These are phyloP conservation scores for Puccinia horiana DNA, from an alignment of 1,284 basidiomycete genomes.

Conservation along the genomic window DNA sequence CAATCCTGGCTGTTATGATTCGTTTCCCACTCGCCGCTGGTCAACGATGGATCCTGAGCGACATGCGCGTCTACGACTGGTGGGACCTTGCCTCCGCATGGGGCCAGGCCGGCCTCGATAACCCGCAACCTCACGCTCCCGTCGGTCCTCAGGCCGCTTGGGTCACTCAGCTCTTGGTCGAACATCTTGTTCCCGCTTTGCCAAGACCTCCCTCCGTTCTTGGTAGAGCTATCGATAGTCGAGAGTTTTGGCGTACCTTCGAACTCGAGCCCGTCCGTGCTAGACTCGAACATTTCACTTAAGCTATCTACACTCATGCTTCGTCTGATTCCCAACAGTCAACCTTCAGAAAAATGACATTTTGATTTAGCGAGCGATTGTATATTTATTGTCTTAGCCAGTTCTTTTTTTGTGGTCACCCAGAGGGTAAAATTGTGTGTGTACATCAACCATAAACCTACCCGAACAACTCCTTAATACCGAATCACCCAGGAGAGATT, in stretches of 20 bases:
- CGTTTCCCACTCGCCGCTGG: conserved; percentile 37
- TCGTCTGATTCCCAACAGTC: too few species aligned
- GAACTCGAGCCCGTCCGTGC: conserved; percentile 52
- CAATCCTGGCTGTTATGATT: conserved; percentile 61
- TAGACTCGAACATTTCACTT: conserved; percentile 49
- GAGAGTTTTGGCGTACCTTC: conserved; percentile 66
- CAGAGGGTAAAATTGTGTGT: too few species aligned
- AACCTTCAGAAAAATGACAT: too few species aligned
- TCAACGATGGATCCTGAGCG: conserved; percentile 60
- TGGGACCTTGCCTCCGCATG: conserved; percentile 68
- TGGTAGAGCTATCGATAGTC: conserved; percentile 65
- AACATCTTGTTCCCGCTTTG: conserved; percentile 64
- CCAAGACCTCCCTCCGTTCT: conserved; percentile 64
- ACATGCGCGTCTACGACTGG: conserved; percentile 68
- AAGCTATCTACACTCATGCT: too few species aligned
- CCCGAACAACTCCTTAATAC: too few species aligned
- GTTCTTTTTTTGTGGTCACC: too few species aligned
- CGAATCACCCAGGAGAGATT: too few species aligned
- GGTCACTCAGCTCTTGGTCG: conserved; percentile 67
- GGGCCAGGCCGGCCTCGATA: conserved; percentile 59
- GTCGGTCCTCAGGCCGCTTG: conserved; percentile 58
- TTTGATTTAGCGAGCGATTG: too few species aligned
- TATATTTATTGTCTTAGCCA: too few species aligned
- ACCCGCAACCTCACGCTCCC: conserved; percentile 34
- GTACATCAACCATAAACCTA: too few species aligned